Conservation (phyloP, 139 green algal genomes). For the Chloropicon primus region DNA sequence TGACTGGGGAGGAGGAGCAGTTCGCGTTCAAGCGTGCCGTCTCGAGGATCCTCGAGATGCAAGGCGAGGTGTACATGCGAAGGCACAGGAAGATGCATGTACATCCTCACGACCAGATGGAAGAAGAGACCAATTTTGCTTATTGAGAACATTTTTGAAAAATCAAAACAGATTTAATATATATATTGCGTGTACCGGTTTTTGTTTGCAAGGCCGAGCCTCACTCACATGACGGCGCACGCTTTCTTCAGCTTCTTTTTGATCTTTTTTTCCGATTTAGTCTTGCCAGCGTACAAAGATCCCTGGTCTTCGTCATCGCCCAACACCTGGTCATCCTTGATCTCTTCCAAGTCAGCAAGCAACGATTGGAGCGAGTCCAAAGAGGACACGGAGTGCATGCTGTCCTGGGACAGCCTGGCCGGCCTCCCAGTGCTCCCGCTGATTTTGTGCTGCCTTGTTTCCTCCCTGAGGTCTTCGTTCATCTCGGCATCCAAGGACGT, state of each 20-base stretch:
- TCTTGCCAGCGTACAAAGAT: background rate
- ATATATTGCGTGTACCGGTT: no score
- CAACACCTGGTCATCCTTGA: no score
- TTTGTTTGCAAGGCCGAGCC: no score
- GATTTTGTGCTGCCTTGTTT: no score
- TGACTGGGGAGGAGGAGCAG: background rate
- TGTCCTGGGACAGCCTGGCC: no score
- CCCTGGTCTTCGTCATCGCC: background rate
- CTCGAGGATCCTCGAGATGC: background rate
- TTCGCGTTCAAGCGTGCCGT: background rate
- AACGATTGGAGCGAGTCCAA: background rate
- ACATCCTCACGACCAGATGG: no score
- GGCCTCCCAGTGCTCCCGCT: no score
- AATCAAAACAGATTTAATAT: no score
- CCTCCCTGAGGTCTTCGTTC: background rate
- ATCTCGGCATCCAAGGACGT: background rate
- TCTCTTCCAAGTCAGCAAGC: no score
- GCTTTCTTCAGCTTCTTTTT: background rate
- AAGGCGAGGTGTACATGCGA: background rate
- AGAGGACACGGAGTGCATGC: background rate
- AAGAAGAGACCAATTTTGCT: no score
- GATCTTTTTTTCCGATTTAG: background rate
- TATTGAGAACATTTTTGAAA: no score
- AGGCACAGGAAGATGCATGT: background rate
- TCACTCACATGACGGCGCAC: background rate